Conservation (phyloP, 1,139 yeast genomes). For the Magnusiomyces fungicola region DNA sequence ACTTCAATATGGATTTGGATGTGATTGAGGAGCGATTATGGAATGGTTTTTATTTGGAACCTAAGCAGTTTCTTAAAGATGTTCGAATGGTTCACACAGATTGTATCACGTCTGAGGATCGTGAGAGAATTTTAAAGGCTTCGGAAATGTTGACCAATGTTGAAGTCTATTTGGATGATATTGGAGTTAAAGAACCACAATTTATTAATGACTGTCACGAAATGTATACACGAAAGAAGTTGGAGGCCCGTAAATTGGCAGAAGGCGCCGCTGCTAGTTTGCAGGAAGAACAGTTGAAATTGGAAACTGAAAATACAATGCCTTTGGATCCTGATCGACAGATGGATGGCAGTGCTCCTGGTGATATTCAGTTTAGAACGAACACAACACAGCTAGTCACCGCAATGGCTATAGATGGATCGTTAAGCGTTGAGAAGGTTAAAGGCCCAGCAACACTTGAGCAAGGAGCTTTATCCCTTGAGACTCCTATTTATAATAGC, state of each 20-base stretch:
- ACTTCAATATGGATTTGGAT: slow-evolving; percentile 85
- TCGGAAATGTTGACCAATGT: slow-evolving; percentile 96
- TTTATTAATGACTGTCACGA: slow-evolving; percentile 71
- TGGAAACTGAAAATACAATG: background rate
- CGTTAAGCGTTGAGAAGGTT: slow-evolving; percentile 4
- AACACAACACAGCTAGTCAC: background rate
- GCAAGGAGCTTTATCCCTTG: too few relatives aligned
- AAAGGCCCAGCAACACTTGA: too few relatives aligned
- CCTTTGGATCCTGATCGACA: background rate
- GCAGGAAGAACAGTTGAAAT: background rate
- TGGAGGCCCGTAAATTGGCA: slow-evolving; percentile 9
- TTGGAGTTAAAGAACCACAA: slow-evolving; percentile 48
- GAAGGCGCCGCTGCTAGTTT: background rate
- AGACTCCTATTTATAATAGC: too few relatives aligned
- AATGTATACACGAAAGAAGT: slow-evolving; percentile 57
- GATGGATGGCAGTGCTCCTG: background rate
- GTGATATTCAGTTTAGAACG: background rate
- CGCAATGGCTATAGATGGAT: slow-evolving; percentile 1
- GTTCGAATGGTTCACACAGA: slow-evolving; percentile 79
- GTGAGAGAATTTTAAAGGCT: slow-evolving; percentile 81
- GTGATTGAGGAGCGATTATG: slow-evolving; percentile 90
- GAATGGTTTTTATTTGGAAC: slow-evolving; percentile 95
- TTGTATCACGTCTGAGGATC: slow-evolving; percentile 64
- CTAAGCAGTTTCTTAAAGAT: slow-evolving; percentile 80
- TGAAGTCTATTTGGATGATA: slow-evolving; percentile 90